Evolutionary conservation across 1,284 basidiomycete species (phyloP), one percentile per base, ranked within the genome.

Genomic region (Microbotryomycetes sp.): DNA sequence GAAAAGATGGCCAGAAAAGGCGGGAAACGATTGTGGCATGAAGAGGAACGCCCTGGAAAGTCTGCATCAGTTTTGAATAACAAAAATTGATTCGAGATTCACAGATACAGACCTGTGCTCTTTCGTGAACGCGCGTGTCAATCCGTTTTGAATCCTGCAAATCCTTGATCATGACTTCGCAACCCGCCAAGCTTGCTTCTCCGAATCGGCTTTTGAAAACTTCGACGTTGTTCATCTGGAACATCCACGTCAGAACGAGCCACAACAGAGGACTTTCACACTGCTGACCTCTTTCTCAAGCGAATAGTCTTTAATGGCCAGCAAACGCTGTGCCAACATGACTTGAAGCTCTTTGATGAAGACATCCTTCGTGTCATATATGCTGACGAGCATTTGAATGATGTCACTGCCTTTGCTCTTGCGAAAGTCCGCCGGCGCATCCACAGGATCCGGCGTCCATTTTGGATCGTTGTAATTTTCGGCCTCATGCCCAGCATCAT

Each of bases 121-220:
- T 84, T 0, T 84, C 81, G 70, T 93, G 89, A 4, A 96, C 83
- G 73, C 87, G 86, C 28, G 83, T 82, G 73, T 97, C 88, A 55
- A 86, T 88, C 45, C 90, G 82, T 70, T 86, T 87, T 46, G 92
- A 94, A 73, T 96, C 91, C 5, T 89, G 86, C 83, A 97, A 88
- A 75, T 97, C 92, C 72, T 86, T 88, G 72, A 97, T 77, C 92
- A 97, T 97, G 61, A 97, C 91, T 73, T 97, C 92, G 78, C 91
- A 94, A 1, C 91, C 87, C 73, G 92, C 89, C 62, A 97, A 75
- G 0, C 89, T 85, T 1, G 85, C 81, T 72, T 97, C 92, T 23
- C 92, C 92, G 70, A 97, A 97, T 4, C 92, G 85, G 56, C 91
- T 82, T 78, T 96, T 97, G 62, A 97, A 77, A 54, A 93, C 88